Evolutionary conservation across 257 asterid species (phyloP).

Genomic region (Solanum clarkiae): DNA sequence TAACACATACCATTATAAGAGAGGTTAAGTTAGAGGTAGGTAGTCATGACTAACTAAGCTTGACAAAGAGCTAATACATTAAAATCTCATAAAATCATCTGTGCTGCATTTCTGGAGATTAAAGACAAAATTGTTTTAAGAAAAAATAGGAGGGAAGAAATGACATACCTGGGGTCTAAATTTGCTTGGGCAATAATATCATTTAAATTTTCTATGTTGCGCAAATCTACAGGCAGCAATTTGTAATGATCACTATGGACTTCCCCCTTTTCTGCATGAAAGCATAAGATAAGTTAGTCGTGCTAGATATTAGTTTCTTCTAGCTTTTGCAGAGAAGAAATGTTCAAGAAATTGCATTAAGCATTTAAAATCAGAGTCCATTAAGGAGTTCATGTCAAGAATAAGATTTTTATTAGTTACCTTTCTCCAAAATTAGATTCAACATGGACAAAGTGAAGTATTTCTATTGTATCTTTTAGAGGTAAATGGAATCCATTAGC

Average conservation of each 20-base stretch:
- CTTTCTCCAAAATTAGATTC: neutral
- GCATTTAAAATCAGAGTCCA: neutral
- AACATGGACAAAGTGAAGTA: neutral
- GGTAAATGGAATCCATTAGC: neutral
- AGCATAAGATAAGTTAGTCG: conserved; percentile 5
- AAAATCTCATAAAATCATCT: neutral
- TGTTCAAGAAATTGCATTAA: neutral
- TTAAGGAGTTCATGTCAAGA: neutral
- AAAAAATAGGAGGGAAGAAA: neutral
- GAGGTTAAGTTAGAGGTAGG: neutral
- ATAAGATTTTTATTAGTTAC: neutral
- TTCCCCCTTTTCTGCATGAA: conserved; percentile 82
- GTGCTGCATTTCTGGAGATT: neutral
- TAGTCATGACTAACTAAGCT: neutral
- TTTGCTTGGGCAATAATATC: conserved; percentile 59
- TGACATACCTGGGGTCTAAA: conserved; percentile 66
- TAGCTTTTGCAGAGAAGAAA: neutral
- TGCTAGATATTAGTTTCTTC: neutral
- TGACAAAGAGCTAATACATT: neutral
- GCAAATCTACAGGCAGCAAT: conserved; percentile 86
- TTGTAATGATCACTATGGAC: conserved; percentile 78
- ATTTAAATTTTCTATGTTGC: conserved; percentile 56
- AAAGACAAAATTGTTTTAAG: neutral
- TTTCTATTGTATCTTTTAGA: neutral
- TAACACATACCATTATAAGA: neutral